phyloP scores from a whole-genome alignment of 2,329 filamentous ascomycete species.

The Botrytis hyacinthi region DNA sequence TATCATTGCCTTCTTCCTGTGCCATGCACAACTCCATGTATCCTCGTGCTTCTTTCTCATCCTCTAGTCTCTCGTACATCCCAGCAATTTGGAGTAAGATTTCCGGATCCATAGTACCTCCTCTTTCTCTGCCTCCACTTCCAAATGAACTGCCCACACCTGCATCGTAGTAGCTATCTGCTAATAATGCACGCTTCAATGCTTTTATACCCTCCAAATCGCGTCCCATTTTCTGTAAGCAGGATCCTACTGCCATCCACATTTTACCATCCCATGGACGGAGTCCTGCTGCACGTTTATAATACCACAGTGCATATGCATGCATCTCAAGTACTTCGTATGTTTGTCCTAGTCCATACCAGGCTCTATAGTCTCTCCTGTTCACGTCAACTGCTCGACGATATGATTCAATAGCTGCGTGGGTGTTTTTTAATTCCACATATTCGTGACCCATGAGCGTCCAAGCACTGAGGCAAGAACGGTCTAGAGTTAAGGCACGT shows the following conservation, averaged over 20 bases:
- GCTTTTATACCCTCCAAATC: constrained; percentile 91
- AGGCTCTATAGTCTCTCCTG: constrained; percentile 91
- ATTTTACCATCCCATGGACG: constrained; percentile 97
- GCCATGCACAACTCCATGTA: constrained; percentile 97
- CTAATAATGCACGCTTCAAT: constrained; percentile 85
- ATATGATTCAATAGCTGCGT: constrained; percentile 96
- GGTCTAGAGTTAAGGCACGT: constrained; percentile 83
- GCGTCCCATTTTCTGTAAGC: constrained; percentile 84
- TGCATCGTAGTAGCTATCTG: constrained; percentile 80
- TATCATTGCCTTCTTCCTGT: constrained; percentile 75
- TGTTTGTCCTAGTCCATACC: constrained; percentile 95
- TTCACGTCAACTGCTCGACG: constrained; percentile 94
- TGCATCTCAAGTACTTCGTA: constrained; percentile 99
- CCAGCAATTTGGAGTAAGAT: constrained; percentile 84
- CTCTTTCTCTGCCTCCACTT: constrained; percentile 47
- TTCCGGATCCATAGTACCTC: constrained; percentile 75
- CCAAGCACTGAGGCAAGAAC: constrained; percentile 91
- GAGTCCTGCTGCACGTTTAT: constrained; percentile 88
- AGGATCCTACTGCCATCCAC: constrained; percentile 95
- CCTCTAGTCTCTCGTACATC: constrained; percentile 79
- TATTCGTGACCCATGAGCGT: constrained; percentile 99
- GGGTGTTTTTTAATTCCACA: constrained; percentile 96
- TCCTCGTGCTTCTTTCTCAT: constrained; percentile 75
- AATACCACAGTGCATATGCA: constrained; percentile 95
- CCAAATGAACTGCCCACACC: constrained; percentile 47